Conservation (phyloP, 768 basidiomycete species). For the Phaeotremella skinneri region DNA sequence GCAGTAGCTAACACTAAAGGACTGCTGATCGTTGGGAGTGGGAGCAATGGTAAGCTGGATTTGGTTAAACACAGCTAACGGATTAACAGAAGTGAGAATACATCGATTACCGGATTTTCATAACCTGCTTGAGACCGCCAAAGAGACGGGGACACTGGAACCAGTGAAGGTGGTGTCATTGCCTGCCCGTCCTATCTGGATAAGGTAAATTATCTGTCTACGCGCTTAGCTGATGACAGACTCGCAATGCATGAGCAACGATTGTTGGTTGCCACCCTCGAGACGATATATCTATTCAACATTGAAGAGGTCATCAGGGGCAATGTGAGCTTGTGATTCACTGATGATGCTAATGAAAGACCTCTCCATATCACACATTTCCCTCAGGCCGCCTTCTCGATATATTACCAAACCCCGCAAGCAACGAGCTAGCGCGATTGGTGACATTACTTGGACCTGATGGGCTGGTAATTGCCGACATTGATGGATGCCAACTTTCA, state of each 20-base stretch:
- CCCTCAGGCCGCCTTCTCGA: conserved; percentile 31
- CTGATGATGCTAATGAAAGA: conserved; percentile 20
- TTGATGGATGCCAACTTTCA: conserved; percentile 25
- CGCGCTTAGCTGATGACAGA: conserved; percentile 21
- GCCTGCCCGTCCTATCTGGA: conserved; percentile 42
- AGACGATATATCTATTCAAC: conserved; percentile 21
- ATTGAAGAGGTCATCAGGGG: conserved; percentile 27
- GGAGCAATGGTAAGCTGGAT: conserved; percentile 28
- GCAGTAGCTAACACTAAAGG: conserved; percentile 45
- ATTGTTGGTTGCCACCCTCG: conserved; percentile 29
- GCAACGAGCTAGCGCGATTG: conserved; percentile 18
- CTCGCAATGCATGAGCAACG: conserved; percentile 37
- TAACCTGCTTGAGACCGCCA: conserved; percentile 30
- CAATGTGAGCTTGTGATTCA: conserved; percentile 11
- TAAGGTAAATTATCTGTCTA: conserved; percentile 21
- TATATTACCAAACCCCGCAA: conserved; percentile 45
- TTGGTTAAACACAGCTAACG: not conserved
- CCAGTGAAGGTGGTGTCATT: conserved; percentile 26
- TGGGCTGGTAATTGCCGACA: conserved; percentile 40
- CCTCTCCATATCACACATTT: conserved; percentile 36
- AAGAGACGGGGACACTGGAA: conserved; percentile 22
- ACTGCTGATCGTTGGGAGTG: conserved; percentile 40
- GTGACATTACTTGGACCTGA: conserved; percentile 23
- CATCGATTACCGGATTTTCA: conserved; percentile 36
- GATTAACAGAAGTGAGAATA: conserved; percentile 34